These are phyloP conservation scores for Kregervanrija delftensis DNA, from an alignment of 805 yeast species.

Conservation along the genomic window DNA sequence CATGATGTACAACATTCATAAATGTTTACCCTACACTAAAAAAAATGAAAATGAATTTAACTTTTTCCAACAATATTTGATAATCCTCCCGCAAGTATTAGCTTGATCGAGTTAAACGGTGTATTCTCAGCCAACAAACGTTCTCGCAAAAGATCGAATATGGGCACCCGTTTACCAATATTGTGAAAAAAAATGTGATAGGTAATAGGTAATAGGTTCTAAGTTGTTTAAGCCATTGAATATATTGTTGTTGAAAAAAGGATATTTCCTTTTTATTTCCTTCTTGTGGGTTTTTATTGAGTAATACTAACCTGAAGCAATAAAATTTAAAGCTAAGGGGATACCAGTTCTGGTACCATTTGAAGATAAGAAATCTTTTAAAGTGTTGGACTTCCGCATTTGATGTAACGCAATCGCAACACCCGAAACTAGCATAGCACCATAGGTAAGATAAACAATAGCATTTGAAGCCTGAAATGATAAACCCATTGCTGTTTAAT, in stretches of 20 bases:
- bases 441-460: slow-evolving; percentile 55
- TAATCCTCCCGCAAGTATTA: slow-evolving; percentile 77
- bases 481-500: slow-evolving; percentile 18
- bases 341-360: slow-evolving; percentile 75
- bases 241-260: neutral
- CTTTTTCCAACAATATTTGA: slow-evolving; percentile 30
- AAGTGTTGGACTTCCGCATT: slow-evolving; percentile 27
- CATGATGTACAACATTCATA: too few species aligned
- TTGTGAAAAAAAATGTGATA: slow-evolving; percentile 15
- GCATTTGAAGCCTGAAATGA: slow-evolving; percentile 52
- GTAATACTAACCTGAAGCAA: slow-evolving; percentile 74
- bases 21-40: too few species aligned
- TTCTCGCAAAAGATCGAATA: too few species aligned
- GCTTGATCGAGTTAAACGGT: slow-evolving; percentile 82
- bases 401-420: slow-evolving; percentile 53
- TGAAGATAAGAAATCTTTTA: slow-evolving; percentile 58
- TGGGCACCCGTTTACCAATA: slow-evolving; percentile 43
- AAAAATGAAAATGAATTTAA: too few species aligned
- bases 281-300: slow-evolving; percentile 1
- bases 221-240: neutral
- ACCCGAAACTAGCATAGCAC: slow-evolving; percentile 47
- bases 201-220: neutral
- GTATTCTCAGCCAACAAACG: slow-evolving; percentile 49
- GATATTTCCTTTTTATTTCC: neutral
- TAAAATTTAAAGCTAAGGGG: slow-evolving; percentile 80